A percentile compares a stretch with the other conserved stretches of the same genome.
These are phyloP conservation scores for Lipomyces starkeyi DNA, from an alignment of 805 yeast genomes.

Conservation along the genomic window DNA sequence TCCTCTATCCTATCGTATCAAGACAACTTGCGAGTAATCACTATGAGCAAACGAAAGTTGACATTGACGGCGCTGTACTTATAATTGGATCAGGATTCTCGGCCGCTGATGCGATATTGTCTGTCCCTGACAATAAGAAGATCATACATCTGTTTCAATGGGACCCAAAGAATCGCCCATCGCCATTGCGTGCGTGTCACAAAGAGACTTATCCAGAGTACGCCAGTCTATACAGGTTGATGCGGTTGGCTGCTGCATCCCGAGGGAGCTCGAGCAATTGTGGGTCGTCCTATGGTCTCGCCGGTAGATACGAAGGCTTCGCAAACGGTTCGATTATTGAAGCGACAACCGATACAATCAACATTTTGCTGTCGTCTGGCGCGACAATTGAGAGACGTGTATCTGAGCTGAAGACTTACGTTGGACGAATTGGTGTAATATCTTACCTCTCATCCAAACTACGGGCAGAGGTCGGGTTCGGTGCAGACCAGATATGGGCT, in stretches of 20 bases:
- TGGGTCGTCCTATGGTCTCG: slow-evolving; percentile 10
- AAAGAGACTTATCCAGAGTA: slow-evolving; percentile 46
- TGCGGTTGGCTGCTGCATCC: slow-evolving; percentile 36
- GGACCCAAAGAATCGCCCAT: slow-evolving; percentile 38
- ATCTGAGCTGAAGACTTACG: slow-evolving; percentile 36
- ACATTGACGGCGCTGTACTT: slow-evolving; percentile 23
- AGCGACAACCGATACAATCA: slow-evolving; percentile 10
- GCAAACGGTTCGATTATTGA: slow-evolving; percentile 26
- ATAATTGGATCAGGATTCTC: slow-evolving; percentile 47
- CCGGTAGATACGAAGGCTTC: slow-evolving; percentile 32
- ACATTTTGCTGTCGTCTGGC: slow-evolving; percentile 13
- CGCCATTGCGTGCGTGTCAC: slow-evolving; percentile 43
- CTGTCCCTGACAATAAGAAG: slow-evolving; percentile 16
- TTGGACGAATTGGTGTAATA: slow-evolving; percentile 45
- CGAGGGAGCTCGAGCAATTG: not conserved
- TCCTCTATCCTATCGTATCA: slow-evolving; percentile 34
- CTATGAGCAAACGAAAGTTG: not conserved
- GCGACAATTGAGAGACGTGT: slow-evolving; percentile 21
- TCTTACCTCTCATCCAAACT: slow-evolving; percentile 38
- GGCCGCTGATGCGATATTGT: slow-evolving; percentile 46
- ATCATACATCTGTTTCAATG: slow-evolving; percentile 44
- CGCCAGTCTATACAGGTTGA: slow-evolving; percentile 39
- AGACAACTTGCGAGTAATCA: slow-evolving; percentile 5
- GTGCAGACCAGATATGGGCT: slow-evolving; percentile 32
- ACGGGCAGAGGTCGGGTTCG: slow-evolving; percentile 32